Percentiles rank a stretch among this genome's conserved stretches.
These are phyloP conservation scores for Pythium aquatile DNA, from an alignment of 352 stramenopile species.

Conservation along the genomic window DNA sequence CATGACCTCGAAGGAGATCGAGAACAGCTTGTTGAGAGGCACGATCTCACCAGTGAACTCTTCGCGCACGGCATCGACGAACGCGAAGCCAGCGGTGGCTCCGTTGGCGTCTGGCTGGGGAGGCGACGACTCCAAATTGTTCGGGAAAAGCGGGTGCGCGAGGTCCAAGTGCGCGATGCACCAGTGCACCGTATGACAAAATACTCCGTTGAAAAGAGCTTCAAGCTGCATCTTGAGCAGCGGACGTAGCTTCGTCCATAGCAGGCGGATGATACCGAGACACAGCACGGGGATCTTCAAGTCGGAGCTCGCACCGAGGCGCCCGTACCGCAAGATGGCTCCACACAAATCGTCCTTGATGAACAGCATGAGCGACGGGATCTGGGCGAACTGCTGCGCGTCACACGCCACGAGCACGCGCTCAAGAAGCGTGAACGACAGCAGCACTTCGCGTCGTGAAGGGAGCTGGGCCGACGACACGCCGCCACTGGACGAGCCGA, in stretches of 20 bases:
- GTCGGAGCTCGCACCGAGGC: constrained; percentile 58
- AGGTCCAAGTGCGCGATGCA: constrained; percentile 61
- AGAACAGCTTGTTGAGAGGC: constrained; percentile 49
- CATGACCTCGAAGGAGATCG: constrained; percentile 71
- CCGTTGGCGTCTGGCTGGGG: not conserved
- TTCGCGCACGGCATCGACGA: constrained; percentile 53
- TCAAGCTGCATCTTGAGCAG: constrained; percentile 83
- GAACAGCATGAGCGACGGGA: constrained; percentile 75
- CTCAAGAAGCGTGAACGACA: constrained; percentile 71
- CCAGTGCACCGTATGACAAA: constrained; percentile 71
- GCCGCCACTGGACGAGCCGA: not conserved
- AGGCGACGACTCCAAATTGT: constrained; percentile 26
- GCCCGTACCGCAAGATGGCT: constrained; percentile 65
- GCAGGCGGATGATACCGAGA: constrained; percentile 58
- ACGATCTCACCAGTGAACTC: constrained; percentile 65
- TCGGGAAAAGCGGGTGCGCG: constrained; percentile 56
- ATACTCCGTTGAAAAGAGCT: constrained; percentile 67
- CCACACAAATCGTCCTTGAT: constrained; percentile 85
- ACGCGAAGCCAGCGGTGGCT: not conserved
- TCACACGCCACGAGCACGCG: constrained; percentile 55
- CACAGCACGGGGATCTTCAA: constrained; percentile 55
- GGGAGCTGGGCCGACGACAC: not conserved
- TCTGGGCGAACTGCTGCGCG: constrained; percentile 39
- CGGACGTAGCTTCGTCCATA: constrained; percentile 75
- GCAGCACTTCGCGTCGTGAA: constrained; percentile 57